phyloP scores from a whole-genome alignment of 2,329 filamentous ascomycete species.

The Alternaria longipes region DNA sequence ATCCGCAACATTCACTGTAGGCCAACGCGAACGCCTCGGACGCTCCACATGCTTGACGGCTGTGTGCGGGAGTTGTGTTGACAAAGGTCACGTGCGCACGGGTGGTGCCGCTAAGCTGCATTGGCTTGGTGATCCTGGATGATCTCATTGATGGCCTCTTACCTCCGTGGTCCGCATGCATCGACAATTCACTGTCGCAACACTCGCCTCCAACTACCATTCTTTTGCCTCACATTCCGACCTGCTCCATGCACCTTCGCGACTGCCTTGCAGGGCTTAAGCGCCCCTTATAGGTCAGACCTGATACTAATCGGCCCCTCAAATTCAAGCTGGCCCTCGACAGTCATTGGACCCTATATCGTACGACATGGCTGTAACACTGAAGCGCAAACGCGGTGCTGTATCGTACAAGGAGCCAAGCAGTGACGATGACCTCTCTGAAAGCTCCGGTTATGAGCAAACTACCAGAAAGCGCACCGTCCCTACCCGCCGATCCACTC shows the following conservation, averaged over 20 bases:
- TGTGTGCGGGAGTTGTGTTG: background rate
- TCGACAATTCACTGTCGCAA: slow-evolving; percentile 13
- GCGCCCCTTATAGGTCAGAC: slow-evolving; percentile 5
- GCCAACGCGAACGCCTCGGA: background rate
- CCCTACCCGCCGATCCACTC: slow-evolving; percentile 38
- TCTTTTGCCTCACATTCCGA: background rate
- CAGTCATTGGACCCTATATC: slow-evolving; percentile 3
- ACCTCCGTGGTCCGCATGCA: slow-evolving; percentile 17
- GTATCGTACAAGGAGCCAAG: slow-evolving; percentile 51
- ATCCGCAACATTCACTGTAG: background rate
- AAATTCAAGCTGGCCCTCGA: background rate
- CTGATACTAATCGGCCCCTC: background rate
- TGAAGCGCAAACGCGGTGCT: slow-evolving; percentile 48
- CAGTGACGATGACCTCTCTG: slow-evolving; percentile 43
- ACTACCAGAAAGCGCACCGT: slow-evolving; percentile 23
- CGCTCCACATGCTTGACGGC: background rate
- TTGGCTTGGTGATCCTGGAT: slow-evolving; percentile 1
- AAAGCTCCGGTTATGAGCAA: slow-evolving; percentile 27
- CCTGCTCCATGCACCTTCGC: slow-evolving; percentile 10
- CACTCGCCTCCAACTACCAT: background rate
- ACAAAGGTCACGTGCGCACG: slow-evolving; percentile 13
- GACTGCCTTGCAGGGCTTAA: slow-evolving; percentile 7
- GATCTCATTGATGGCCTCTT: slow-evolving; percentile 15
- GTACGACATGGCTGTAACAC: slow-evolving; percentile 37
- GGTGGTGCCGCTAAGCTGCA: slow-evolving; percentile 6